Evolutionary conservation across 768 basidiomycete species (phyloP).

Genomic region (Lactifluus piperatus): DNA sequence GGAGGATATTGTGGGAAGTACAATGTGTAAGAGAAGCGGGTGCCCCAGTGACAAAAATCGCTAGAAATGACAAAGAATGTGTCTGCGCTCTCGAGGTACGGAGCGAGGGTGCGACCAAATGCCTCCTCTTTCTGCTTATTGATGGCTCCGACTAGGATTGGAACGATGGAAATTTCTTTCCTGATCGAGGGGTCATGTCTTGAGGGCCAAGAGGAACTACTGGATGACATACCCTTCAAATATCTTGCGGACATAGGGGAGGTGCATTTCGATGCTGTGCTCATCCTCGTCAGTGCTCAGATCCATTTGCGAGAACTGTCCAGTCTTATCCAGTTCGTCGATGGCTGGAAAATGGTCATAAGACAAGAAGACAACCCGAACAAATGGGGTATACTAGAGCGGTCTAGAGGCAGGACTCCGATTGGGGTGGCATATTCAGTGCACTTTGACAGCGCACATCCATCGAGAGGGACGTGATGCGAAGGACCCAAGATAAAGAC

Average conservation of each 20-base stretch:
- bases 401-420: constrained; percentile 72
- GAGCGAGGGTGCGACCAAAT: constrained; percentile 68
- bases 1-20: constrained; percentile 66
- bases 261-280: constrained; percentile 97
- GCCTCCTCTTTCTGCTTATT: constrained; percentile 45
- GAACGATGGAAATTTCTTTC: constrained; percentile 72
- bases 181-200: constrained; percentile 30
- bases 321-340: constrained; percentile 51
- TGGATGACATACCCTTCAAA: constrained; percentile 60
- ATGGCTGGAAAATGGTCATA: constrained; percentile 42
- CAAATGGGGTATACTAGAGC: constrained; percentile 48
- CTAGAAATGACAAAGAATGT: constrained; percentile 89
- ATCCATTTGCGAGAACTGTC: constrained; percentile 62
- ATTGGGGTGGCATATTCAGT: constrained; percentile 76
- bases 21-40: constrained; percentile 78
- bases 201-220: not conserved
- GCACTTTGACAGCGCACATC: constrained; percentile 82
- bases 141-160: constrained; percentile 83
- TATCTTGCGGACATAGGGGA: constrained; percentile 81
- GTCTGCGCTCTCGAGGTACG: constrained; percentile 66
- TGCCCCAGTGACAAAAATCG: constrained; percentile 98
- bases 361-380: not conserved
- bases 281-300: constrained; percentile 78
- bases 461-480: constrained; percentile 81
- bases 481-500: constrained; percentile 96